Conservation (phyloP, 768 basidiomycete species). For the Pholiota molesta region DNA sequence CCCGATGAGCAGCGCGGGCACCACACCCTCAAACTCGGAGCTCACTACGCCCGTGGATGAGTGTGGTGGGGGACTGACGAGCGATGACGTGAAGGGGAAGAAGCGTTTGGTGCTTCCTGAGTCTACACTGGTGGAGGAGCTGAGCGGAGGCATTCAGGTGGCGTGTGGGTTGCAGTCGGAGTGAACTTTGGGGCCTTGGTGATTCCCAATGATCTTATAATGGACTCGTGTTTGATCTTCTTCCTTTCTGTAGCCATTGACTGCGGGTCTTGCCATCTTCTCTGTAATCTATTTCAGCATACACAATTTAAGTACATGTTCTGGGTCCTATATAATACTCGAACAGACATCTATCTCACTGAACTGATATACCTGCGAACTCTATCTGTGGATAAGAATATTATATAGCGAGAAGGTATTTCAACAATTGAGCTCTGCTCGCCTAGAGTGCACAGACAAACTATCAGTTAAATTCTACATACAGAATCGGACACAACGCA, state of each 20-base stretch:
- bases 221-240: not conserved
- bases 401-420: not conserved
- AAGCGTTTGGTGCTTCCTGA: not conserved
- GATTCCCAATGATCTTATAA: not conserved
- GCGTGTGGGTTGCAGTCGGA: slow-evolving; percentile 7
- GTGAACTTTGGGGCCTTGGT: not conserved
- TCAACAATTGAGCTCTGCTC: slow-evolving; percentile 18
- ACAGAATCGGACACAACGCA: slow-evolving; percentile 13
- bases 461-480: not conserved
- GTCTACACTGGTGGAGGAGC: slow-evolving; percentile 1
- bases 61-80: slow-evolving; percentile 3
- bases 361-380: not conserved
- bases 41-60: slow-evolving; percentile 35
- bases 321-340: not conserved
- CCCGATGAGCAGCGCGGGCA: slow-evolving; percentile 21
- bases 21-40: slow-evolving; percentile 31
- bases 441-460: slow-evolving; percentile 2
- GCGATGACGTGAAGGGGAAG: slow-evolving; percentile 10
- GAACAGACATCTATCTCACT: too few relatives aligned
- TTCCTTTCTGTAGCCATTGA: not conserved
- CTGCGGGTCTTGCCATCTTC: not conserved
- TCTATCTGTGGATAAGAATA: not conserved
- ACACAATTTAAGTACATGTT: not conserved
- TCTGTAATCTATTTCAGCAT: not conserved
- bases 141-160: slow-evolving; percentile 17